Conservation (phyloP, 306 rosid genomes). For the Trifolium subterraneum region DNA sequence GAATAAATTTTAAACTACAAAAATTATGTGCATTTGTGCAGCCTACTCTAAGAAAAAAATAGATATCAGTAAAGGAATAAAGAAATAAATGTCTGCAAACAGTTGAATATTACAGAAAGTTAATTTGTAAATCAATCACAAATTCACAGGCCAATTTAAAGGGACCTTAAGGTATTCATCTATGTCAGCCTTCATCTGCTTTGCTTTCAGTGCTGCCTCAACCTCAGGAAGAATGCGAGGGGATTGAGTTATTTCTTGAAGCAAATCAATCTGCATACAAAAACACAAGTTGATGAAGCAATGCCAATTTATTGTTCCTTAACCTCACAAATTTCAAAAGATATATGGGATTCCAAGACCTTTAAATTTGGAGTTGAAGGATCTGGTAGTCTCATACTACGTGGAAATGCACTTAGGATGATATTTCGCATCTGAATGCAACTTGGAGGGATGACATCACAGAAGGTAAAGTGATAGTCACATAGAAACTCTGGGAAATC, state of each 20-base stretch:
- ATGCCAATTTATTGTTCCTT: slow-evolving; percentile 11
- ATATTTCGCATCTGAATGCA: slow-evolving; percentile 98
- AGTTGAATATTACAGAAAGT: background rate
- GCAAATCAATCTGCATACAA: slow-evolving; percentile 83
- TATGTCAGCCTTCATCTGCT: slow-evolving; percentile 89
- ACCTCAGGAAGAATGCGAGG: slow-evolving; percentile 95
- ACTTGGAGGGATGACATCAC: slow-evolving; percentile 96
- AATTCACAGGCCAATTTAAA: background rate
- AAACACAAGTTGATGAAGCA: slow-evolving; percentile 31
- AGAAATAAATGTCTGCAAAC: background rate
- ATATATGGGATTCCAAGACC: slow-evolving; percentile 49
- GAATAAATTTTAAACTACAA: background rate
- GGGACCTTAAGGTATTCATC: slow-evolving; percentile 88
- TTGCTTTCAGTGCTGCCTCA: slow-evolving; percentile 80
- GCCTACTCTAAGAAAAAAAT: background rate
- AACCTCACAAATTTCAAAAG: slow-evolving; percentile 3
- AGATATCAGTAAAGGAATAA: background rate
- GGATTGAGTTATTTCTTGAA: slow-evolving; percentile 84
- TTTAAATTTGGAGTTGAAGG: slow-evolving; percentile 92
- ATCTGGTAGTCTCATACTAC: slow-evolving; percentile 97
- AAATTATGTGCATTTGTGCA: background rate
- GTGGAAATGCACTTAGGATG: slow-evolving; percentile 96
- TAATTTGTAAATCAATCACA: background rate
- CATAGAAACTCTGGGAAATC: slow-evolving; percentile 97
- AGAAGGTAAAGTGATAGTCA: slow-evolving; percentile 95